Evolutionary conservation across 371 early-diverging fungal genomes (phyloP).

Genomic region (Choanephora cucurbitarum): DNA sequence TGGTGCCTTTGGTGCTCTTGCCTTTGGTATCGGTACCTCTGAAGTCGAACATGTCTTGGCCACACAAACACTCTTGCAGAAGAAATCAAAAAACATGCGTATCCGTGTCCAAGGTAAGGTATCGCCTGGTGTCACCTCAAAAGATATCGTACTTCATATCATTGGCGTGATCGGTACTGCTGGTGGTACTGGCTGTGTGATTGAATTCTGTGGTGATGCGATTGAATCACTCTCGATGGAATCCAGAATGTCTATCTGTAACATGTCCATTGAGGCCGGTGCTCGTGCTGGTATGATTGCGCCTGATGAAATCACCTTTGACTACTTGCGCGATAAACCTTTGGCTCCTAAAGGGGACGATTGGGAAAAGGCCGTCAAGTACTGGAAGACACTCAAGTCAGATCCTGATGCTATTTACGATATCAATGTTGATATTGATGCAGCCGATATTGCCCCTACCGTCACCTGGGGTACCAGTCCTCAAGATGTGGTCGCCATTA

Average conservation of each 20-base stretch:
- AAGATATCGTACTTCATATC: constrained; percentile 69
- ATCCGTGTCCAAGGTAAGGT: constrained; percentile 56
- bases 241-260: constrained; percentile 72
- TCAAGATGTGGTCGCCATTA: constrained; percentile 66
- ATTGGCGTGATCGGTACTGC: constrained; percentile 75
- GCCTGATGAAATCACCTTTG: constrained; percentile 69
- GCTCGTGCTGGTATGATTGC: constrained; percentile 77
- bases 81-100: constrained; percentile 72
- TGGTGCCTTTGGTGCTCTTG: constrained; percentile 75
- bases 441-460: constrained; percentile 63
- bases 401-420: constrained; percentile 66
- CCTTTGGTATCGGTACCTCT: constrained; percentile 76
- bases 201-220: constrained; percentile 64
- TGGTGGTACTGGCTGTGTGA: constrained; percentile 70
- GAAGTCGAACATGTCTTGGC: constrained; percentile 77
- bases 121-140: constrained; percentile 59
- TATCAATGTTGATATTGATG: constrained; percentile 58
- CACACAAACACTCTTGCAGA: constrained; percentile 68
- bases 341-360: constrained; percentile 62
- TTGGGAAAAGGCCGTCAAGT: constrained; percentile 65
- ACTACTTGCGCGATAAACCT: constrained; percentile 64
- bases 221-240: constrained; percentile 58
- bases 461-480: constrained; percentile 75
- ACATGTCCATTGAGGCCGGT: constrained; percentile 77
- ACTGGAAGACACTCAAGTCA: constrained; percentile 63